Evolutionary conservation across 2,329 filamentous ascomycete species (phyloP).

Genomic region (Aspergillus novofumigatus): DNA sequence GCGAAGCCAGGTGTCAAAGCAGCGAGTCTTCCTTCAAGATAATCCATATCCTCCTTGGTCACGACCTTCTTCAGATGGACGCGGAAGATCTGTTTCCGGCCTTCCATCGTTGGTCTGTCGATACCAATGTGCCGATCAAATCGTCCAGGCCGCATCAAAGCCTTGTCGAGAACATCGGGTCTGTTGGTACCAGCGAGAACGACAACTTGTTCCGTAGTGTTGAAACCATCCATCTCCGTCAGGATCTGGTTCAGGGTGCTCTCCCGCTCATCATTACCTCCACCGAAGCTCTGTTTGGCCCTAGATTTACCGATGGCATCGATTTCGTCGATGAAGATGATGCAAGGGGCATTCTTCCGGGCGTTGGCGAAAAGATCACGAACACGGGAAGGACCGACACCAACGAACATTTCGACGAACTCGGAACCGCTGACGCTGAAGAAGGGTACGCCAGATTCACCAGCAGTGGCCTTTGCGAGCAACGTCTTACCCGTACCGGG

Average conservation of each 20-base stretch:
- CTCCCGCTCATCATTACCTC: constrained; percentile 95
- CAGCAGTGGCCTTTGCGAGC: constrained; percentile 93
- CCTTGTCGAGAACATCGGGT: constrained; percentile 90
- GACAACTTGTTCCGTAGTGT: constrained; percentile 92
- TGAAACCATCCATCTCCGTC: constrained; percentile 99
- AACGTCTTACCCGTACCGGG: constrained; percentile 98
- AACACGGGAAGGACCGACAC: constrained; percentile 93
- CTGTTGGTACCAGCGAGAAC: constrained; percentile 96
- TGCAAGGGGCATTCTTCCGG: constrained; percentile 93
- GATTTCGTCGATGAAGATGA: constrained; percentile 99
- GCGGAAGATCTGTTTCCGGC: constrained; percentile 90
- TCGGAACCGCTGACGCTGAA: constrained; percentile 98
- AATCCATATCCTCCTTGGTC: constrained; percentile 83
- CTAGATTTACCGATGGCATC: constrained; percentile 93
- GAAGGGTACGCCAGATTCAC: constrained; percentile 95
- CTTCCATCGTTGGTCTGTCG: constrained; percentile 93
- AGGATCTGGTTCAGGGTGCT: constrained; percentile 96
- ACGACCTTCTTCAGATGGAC: constrained; percentile 95
- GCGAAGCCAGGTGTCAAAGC: constrained; percentile 95
- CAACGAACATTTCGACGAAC: constrained; percentile 99
- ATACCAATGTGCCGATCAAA: constrained; percentile 97
- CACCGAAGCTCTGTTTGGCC: constrained; percentile 75
- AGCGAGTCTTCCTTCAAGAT: constrained; percentile 80
- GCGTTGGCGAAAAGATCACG: constrained; percentile 92
- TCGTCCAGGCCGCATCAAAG: constrained; percentile 90